These are phyloP conservation scores for Tilletia indica DNA, from an alignment of 1,284 basidiomycete species.

Conservation along the genomic window DNA sequence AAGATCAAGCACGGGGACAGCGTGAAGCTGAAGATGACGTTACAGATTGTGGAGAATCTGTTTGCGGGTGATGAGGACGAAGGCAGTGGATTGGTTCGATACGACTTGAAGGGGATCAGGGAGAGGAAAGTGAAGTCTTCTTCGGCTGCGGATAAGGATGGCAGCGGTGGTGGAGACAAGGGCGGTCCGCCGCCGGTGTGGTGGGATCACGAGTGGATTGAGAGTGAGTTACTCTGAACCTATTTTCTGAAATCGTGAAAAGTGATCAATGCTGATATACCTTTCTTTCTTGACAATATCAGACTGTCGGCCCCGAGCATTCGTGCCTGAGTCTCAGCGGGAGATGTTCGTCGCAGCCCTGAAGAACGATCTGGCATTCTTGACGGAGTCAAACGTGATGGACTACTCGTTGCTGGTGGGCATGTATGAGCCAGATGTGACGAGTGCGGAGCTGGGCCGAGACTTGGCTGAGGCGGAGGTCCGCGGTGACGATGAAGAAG, in stretches of 20 bases:
- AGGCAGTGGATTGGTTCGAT: constrained; percentile 26
- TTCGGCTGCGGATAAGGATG: constrained; percentile 27
- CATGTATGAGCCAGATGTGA: constrained; percentile 33
- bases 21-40: constrained; percentile 45
- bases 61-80: constrained; percentile 33
- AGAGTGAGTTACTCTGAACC: constrained; percentile 13
- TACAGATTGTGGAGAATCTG: constrained; percentile 49
- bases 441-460: constrained; percentile 30
- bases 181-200: constrained; percentile 25
- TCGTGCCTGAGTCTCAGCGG: constrained; percentile 40
- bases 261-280: neutral
- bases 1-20: constrained; percentile 46
- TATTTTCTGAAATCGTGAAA: neutral
- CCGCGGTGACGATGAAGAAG: neutral
- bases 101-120: constrained; percentile 48
- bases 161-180: constrained; percentile 21
- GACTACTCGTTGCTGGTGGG: constrained; percentile 51
- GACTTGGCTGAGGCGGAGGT: neutral
- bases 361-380: constrained; percentile 43
- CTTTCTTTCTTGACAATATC: neutral
- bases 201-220: constrained; percentile 30
- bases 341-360: constrained; percentile 38
- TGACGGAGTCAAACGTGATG: constrained; percentile 47
- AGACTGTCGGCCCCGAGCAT: constrained; percentile 34
- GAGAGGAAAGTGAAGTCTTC: constrained; percentile 42